phyloP scores from a whole-genome alignment of 176 grass and related monocot species.

The Oryza glaberrima region DNA sequence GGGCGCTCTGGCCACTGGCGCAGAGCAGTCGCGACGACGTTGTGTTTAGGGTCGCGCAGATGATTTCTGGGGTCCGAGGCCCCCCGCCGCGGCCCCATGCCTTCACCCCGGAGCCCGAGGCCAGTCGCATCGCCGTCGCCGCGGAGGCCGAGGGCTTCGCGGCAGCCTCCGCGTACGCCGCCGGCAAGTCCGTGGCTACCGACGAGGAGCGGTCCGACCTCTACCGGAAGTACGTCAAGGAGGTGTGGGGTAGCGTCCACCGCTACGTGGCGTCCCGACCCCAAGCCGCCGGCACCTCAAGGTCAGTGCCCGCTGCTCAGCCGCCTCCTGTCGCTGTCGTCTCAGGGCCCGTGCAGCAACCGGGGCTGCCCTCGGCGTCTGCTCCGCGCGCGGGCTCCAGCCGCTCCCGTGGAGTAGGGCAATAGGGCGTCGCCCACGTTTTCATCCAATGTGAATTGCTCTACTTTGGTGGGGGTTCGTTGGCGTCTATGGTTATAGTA shows the following conservation, averaged over 20 bases:
- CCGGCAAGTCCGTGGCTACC: not conserved
- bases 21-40: not conserved
- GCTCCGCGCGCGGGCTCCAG: not conserved
- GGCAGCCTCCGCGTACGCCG: slow-evolving; percentile 4
- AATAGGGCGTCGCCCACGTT: no score
- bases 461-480: no score
- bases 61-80: not conserved
- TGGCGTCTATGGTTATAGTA: no score
- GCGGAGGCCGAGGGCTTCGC: not conserved
- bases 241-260: not conserved
- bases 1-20: not conserved
- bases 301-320: not conserved
- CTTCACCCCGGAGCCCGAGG: no score
- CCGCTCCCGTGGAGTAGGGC: not conserved
- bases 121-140: not conserved
- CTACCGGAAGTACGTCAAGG: not conserved
- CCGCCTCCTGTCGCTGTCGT: no score
- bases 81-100: no score
- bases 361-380: no score
- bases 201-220: not conserved
- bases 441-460: no score
- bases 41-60: no score
- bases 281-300: not conserved
- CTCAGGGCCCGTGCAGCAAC: no score
- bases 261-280: not conserved